phyloP scores from a whole-genome alignment of 192 early-diverging fungal species.

The Gryganskiella cystojenkinii region DNA sequence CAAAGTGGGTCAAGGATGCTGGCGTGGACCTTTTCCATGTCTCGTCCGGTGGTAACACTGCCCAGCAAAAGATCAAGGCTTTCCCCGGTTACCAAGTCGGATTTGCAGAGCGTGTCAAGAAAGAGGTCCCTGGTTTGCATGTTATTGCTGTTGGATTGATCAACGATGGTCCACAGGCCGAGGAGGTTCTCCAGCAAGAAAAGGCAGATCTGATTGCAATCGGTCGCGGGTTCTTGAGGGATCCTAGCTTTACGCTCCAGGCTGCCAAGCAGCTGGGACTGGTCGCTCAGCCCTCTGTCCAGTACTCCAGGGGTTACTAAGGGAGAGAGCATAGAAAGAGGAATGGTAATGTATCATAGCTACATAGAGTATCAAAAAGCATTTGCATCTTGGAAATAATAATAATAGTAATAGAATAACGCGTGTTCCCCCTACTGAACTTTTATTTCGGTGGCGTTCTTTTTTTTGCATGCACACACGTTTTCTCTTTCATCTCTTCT shows the following conservation, averaged over 20 bases:
- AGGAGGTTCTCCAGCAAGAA: slow-evolving; percentile 70
- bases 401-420: no score
- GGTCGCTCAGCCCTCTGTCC: slow-evolving; percentile 67
- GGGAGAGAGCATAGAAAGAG: no score
- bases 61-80: slow-evolving; percentile 57
- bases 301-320: no score
- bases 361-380: no score
- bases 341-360: no score
- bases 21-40: slow-evolving; percentile 90
- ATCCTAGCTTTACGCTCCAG: slow-evolving; percentile 71
- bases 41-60: slow-evolving; percentile 78
- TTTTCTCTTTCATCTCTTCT: background rate
- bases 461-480: background rate
- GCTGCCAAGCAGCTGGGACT: slow-evolving; percentile 73
- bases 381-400: no score
- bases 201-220: slow-evolving; percentile 82
- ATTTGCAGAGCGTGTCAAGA: slow-evolving; percentile 70
- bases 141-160: slow-evolving; percentile 82
- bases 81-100: slow-evolving; percentile 73
- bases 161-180: slow-evolving; percentile 69
- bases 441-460: no score
- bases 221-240: slow-evolving; percentile 74
- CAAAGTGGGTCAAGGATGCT: slow-evolving; percentile 61
- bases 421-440: no score
- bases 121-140: slow-evolving; percentile 59